Conservation (phyloP, 768 basidiomycete species). For the Termitomyces sp. region DNA sequence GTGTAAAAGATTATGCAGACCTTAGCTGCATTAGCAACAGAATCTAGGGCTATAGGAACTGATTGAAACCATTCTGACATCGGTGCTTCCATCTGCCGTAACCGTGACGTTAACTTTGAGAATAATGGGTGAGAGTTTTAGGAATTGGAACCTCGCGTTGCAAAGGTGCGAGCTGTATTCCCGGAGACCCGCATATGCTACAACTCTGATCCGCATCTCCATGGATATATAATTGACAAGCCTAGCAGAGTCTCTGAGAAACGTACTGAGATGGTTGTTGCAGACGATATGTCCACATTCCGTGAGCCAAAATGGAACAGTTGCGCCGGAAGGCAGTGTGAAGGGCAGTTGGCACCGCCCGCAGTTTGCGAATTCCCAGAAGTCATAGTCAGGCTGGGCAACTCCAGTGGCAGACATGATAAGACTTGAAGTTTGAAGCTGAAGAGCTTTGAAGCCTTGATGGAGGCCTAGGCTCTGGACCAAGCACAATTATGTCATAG, state of each 20-base stretch:
- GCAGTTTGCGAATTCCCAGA: conserved; percentile 80
- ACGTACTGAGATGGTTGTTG: conserved; percentile 77
- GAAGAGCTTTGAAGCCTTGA: not conserved
- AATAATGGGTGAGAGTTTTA: not conserved
- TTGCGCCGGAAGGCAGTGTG: conserved; percentile 41
- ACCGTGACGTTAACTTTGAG: not conserved
- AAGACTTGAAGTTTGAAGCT: not conserved
- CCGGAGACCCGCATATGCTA: conserved; percentile 54
- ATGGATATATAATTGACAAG: not conserved
- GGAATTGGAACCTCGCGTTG: conserved; percentile 49
- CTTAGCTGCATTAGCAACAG: conserved; percentile 61
- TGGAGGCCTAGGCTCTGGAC: no score
- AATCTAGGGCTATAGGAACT: conserved; percentile 55
- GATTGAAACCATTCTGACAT: conserved; percentile 81
- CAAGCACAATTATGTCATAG: not conserved
- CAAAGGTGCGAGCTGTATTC: conserved; percentile 65
- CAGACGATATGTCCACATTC: conserved; percentile 86
- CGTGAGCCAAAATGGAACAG: conserved; percentile 81
- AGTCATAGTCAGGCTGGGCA: conserved; percentile 42
- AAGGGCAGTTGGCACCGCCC: conserved; percentile 67
- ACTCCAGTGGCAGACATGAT: conserved; percentile 32
- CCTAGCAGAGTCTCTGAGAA: not conserved
- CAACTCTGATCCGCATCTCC: conserved; percentile 72
- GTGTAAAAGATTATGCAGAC: conserved; percentile 26
- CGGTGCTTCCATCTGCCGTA: conserved; percentile 62